Conservation (phyloP, 1,139 yeast genomes). For the Arxiozyma bovina region DNA sequence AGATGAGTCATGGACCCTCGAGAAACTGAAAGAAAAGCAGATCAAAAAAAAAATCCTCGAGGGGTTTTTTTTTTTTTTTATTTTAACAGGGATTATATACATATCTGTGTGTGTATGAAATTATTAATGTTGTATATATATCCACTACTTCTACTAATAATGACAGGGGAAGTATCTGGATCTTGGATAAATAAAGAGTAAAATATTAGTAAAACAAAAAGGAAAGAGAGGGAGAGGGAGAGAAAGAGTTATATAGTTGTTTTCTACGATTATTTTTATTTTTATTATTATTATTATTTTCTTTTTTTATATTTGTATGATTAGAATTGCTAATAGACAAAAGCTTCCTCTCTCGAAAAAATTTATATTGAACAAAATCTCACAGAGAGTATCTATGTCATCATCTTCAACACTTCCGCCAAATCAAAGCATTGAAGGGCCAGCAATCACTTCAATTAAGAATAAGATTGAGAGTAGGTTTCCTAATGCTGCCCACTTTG, state of each 20-base stretch:
- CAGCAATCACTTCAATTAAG: conserved; percentile 45
- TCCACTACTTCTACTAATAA: no score
- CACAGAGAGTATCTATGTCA: background rate
- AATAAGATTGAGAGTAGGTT: conserved; percentile 40
- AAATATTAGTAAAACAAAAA: no score
- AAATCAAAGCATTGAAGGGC: conserved; percentile 34
- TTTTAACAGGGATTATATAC: no score
- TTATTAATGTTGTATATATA: no score
- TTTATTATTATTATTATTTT: no score
- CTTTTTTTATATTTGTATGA: background rate
- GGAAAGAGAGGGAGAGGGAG: background rate
- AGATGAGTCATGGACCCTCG: background rate
- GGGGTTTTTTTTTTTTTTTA: background rate
- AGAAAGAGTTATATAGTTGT: background rate
- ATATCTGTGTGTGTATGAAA: no score
- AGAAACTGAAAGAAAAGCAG: background rate
- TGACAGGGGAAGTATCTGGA: background rate
- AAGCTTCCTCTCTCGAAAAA: background rate
- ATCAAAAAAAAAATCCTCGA: background rate
- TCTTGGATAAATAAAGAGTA: no score
- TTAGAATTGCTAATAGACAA: background rate
- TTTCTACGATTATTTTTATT: no score
- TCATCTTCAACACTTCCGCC: background rate
- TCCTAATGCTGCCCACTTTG: conserved; percentile 42
- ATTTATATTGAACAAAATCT: background rate